These are phyloP conservation scores for Pythium aquatile DNA, from an alignment of 352 stramenopile species.

Conservation along the genomic window DNA sequence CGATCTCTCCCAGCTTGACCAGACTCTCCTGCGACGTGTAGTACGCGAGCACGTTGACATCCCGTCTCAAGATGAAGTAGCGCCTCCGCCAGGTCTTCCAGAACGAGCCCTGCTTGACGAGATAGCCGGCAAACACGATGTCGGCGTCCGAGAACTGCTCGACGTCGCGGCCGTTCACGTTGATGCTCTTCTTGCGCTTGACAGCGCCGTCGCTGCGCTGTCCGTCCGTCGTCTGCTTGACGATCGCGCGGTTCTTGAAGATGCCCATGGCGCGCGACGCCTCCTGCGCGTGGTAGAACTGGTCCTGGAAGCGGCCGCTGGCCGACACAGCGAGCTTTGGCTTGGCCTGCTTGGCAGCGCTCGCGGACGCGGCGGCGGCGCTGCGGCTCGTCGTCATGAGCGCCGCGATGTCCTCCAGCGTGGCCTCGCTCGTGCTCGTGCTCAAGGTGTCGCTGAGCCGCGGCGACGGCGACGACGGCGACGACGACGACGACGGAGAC, in stretches of 20 bases:
- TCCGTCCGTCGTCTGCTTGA: constrained; percentile 45
- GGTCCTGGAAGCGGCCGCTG: constrained; percentile 82
- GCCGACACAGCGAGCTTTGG: constrained; percentile 78
- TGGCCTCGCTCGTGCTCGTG: constrained; percentile 1
- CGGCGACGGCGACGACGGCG: constrained; percentile 18
- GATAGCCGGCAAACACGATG: constrained; percentile 74
- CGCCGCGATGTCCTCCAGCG: constrained; percentile 28
- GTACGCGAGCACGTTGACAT: constrained; percentile 75
- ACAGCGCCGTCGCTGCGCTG: constrained; percentile 22
- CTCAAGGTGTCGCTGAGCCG: constrained; percentile 8
- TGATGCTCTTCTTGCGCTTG: constrained; percentile 51
- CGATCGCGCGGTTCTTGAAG: constrained; percentile 71
- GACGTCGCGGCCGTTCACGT: constrained; percentile 74
- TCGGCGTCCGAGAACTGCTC: constrained; percentile 87
- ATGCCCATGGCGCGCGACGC: constrained; percentile 76
- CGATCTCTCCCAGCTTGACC: constrained; percentile 79
- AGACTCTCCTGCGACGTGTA: constrained; percentile 77
- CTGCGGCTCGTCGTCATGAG: constrained; percentile 21
- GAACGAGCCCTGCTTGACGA: constrained; percentile 87
- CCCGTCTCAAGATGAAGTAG: constrained; percentile 82
- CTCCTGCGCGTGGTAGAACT: constrained; percentile 84
- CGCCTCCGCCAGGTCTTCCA: constrained; percentile 84
- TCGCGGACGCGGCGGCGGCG: not conserved
- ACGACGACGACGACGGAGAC: constrained; percentile 20
- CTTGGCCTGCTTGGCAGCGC: constrained; percentile 25